Evolutionary conservation across 2,329 filamentous ascomycete species (phyloP).

Genomic region (Huntiella moniliformis): DNA sequence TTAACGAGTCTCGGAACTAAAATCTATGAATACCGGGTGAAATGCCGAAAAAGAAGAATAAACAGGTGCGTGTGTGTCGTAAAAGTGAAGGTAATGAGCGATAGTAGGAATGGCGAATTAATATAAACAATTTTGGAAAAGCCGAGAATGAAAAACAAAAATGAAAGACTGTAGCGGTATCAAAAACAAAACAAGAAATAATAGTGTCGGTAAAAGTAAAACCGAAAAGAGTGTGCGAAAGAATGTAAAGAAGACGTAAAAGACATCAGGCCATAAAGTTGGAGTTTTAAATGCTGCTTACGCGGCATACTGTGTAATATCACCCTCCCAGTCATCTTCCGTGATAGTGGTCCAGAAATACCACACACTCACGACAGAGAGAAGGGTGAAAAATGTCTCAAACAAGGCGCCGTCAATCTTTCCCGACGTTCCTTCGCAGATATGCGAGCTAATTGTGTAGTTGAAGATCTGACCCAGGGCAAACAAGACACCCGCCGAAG

Average conservation of each 20-base stretch:
- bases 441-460: slow-evolving; percentile 78
- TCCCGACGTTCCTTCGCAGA: slow-evolving; percentile 65
- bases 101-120: neutral
- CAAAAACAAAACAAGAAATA: neutral
- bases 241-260: slow-evolving; percentile 1
- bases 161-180: neutral
- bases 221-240: slow-evolving; percentile 2
- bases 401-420: slow-evolving; percentile 90
- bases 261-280: slow-evolving; percentile 1
- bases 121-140: neutral
- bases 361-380: slow-evolving; percentile 72
- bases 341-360: slow-evolving; percentile 98
- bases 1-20: too few species aligned
- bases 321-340: slow-evolving; percentile 86
- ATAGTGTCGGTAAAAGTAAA: neutral
- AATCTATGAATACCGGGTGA: neutral
- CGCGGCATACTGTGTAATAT: slow-evolving; percentile 14
- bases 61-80: neutral
- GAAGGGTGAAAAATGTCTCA: slow-evolving; percentile 76
- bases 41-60: slow-evolving; percentile 5
- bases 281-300: neutral
- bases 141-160: neutral
- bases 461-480: slow-evolving; percentile 90
- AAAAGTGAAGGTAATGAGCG: neutral
- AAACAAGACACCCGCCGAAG: slow-evolving; percentile 58